A percentile compares a stretch with the other conserved stretches of the same genome.
Evolutionary conservation across 306 rosid species (phyloP).

Genomic region (Gynostemma pentaphyllum): DNA sequence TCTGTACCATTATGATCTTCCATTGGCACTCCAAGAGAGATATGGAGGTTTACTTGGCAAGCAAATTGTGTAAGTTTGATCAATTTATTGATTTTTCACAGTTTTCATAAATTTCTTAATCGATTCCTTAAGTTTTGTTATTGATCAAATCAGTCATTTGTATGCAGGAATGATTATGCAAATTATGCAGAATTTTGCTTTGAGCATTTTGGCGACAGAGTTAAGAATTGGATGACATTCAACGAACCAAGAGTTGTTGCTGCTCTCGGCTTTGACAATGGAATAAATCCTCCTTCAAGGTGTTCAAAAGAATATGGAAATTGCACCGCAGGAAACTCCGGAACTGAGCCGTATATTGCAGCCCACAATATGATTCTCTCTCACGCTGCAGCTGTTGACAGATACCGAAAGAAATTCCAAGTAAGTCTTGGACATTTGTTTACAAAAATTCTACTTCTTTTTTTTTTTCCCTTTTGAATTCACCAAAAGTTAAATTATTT

Average conservation of each 20-base stretch:
- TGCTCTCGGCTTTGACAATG: constrained; percentile 83
- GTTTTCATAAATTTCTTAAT: no score
- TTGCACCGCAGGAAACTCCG: constrained; percentile 65
- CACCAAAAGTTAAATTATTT: no score
- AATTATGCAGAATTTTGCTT: constrained; percentile 82
- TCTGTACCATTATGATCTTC: constrained; percentile 90
- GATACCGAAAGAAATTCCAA: constrained; percentile 61
- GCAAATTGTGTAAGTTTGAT: constrained; percentile 67
- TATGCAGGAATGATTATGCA: constrained; percentile 64
- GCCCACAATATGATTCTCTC: constrained; percentile 71
- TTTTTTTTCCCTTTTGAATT: background rate
- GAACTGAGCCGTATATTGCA: constrained; percentile 69
- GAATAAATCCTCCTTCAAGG: constrained; percentile 67
- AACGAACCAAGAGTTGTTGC: constrained; percentile 82
- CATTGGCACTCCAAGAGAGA: constrained; percentile 60
- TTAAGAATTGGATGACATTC: constrained; percentile 90
- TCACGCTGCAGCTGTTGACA: constrained; percentile 70
- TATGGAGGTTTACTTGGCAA: constrained; percentile 53
- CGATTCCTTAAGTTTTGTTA: no score
- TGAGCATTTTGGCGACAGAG: constrained; percentile 80
- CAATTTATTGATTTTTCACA: background rate
- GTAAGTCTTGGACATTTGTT: constrained; percentile 24
- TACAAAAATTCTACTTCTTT: no score
- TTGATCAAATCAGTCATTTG: background rate
- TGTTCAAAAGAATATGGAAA: constrained; percentile 79